Percentiles rank a stretch among this genome's conserved stretches.
phyloP scores from a whole-genome alignment of 768 basidiomycete genomes.

The Kwoniella botswanensis region DNA sequence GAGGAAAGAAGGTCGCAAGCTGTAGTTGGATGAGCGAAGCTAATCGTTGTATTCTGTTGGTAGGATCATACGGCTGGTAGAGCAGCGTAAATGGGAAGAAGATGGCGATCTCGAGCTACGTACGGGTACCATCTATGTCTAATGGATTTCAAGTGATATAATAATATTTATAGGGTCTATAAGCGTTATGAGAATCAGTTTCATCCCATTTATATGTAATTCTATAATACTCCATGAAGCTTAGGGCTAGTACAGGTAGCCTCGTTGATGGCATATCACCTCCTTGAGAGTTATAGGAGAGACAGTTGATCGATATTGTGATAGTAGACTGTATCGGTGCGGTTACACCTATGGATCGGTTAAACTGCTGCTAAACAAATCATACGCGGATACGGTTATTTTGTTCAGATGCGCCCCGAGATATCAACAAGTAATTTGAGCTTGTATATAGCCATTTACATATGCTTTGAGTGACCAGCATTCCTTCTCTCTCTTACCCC shows the following conservation, averaged over 20 bases:
- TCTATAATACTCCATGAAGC: background rate
- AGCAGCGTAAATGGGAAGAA: slow-evolving; percentile 14
- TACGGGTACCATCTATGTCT: background rate
- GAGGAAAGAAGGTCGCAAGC: background rate
- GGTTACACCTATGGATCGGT: background rate
- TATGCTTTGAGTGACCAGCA: no score
- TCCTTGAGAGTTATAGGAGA: no score
- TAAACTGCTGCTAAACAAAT: background rate
- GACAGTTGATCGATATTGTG: no score
- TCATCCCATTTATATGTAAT: background rate
- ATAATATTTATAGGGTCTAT: background rate
- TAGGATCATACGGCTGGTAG: slow-evolving; percentile 22
- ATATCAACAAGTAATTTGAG: no score
- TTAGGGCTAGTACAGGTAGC: no score
- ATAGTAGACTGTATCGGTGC: no score
- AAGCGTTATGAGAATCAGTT: background rate
- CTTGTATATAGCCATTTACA: no score
- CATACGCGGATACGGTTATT: background rate
- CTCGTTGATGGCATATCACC: no score
- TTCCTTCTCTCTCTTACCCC: no score
- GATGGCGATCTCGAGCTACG: background rate
- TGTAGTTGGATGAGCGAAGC: no score
- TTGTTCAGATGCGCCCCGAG: no score
- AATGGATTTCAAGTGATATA: background rate
- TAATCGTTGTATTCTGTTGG: background rate